Evolutionary conservation across 306 rosid genomes (phyloP).

Genomic region (Cicer chorassanicum): DNA sequence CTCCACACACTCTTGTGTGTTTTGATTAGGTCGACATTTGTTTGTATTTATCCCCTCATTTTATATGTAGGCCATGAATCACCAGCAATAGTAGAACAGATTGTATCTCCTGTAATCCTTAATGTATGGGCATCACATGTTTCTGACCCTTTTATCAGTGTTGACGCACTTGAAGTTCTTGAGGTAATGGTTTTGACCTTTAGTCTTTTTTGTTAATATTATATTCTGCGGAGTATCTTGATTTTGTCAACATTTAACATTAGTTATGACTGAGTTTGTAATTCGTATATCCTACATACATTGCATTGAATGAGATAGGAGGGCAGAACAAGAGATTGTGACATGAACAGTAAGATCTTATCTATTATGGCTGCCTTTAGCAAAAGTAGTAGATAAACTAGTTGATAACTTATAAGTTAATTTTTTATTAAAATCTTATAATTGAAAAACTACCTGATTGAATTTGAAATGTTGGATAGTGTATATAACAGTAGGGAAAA

Average conservation of each 20-base stretch:
- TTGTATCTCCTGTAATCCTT: constrained; percentile 84
- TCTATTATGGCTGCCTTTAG: background rate
- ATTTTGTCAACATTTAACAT: constrained; percentile 33
- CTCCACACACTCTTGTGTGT: background rate
- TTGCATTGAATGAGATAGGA: background rate
- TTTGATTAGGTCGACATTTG: constrained; percentile 20
- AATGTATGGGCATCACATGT: constrained; percentile 82
- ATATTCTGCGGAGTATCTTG: constrained; percentile 16
- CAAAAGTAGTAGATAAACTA: background rate
- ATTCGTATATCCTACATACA: background rate
- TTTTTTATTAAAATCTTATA: background rate
- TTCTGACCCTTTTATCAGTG: constrained; percentile 92
- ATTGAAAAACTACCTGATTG: background rate
- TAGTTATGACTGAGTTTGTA: constrained; percentile 24
- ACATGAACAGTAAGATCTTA: background rate
- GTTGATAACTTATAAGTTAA: background rate
- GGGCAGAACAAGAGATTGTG: background rate
- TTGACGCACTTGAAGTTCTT: constrained; percentile 90
- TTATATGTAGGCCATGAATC: constrained; percentile 65
- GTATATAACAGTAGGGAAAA: no score
- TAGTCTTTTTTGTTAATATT: constrained; percentile 34
- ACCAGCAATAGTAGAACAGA: constrained; percentile 64
- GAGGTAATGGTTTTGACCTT: constrained; percentile 67
- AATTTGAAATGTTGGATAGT: constrained; percentile 11
- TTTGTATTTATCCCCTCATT: constrained; percentile 35